These are phyloP conservation scores for Pleoardoris graminearum DNA, from an alignment of 2,329 filamentous ascomycete species.

Conservation along the genomic window DNA sequence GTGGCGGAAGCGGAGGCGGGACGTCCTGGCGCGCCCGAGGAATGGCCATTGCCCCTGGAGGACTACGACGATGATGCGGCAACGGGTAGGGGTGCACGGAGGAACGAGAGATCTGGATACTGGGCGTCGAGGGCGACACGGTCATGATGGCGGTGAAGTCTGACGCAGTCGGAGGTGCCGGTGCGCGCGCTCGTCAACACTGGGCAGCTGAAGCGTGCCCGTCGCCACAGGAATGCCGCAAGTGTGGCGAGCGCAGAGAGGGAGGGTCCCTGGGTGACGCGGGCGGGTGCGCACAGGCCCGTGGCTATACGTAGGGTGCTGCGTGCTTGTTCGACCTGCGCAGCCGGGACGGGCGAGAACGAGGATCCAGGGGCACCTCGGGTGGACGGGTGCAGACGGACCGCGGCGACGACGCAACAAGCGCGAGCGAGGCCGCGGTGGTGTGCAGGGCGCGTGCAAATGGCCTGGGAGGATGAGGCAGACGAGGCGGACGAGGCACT, in stretches of 20 bases:
- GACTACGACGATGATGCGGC: conserved; percentile 38
- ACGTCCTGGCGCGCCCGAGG: conserved; percentile 59
- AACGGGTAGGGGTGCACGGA: conserved; percentile 39
- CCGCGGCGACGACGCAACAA: background rate
- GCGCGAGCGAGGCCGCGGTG: background rate
- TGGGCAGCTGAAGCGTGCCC: conserved; percentile 41
- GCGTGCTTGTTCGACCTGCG: background rate
- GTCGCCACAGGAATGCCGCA: conserved; percentile 21
- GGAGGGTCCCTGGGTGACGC: background rate
- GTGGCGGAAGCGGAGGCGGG: conserved; percentile 65
- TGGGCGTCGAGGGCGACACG: conserved; percentile 45
- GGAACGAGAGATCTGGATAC: conserved; percentile 49
- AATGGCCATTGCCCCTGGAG: conserved; percentile 63
- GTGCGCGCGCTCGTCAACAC: conserved; percentile 34
- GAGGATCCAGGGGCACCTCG: background rate
- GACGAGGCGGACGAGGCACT: conserved; percentile 3
- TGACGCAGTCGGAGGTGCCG: conserved; percentile 8
- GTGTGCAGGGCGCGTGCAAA: background rate
- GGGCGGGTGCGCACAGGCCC: conserved; percentile 9
- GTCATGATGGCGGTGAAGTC: conserved; percentile 29
- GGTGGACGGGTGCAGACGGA: background rate
- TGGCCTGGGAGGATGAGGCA: background rate
- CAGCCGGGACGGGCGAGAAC: conserved; percentile 4
- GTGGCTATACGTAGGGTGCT: conserved; percentile 2
- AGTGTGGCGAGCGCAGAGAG: conserved; percentile 33